Percentiles rank a stretch among this genome's conserved stretches.
These are phyloP conservation scores for Auriscalpium vulgare DNA, from an alignment of 768 basidiomycete species.

Conservation along the genomic window DNA sequence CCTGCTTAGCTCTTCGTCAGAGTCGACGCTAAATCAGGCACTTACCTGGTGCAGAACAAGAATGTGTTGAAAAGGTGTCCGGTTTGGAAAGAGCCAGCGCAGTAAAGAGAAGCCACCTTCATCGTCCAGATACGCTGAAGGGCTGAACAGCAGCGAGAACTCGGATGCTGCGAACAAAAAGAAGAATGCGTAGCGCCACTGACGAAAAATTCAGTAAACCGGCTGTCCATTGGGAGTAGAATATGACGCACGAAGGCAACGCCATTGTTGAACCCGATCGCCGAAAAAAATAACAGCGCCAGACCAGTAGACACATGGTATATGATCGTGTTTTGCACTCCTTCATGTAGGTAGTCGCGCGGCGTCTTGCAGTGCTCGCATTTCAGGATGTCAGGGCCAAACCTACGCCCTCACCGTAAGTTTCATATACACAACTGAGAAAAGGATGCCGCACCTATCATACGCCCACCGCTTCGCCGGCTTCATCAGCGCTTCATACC, in stretches of 20 bases:
- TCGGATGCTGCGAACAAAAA: slow-evolving; percentile 53
- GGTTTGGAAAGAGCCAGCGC: slow-evolving; percentile 42
- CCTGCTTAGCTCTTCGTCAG: not conserved
- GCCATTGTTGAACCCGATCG: slow-evolving; percentile 49
- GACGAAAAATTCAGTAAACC: slow-evolving; percentile 3
- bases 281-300: slow-evolving; percentile 53
- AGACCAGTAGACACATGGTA: slow-evolving; percentile 60
- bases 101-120: slow-evolving; percentile 20
- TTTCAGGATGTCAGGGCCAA: slow-evolving; percentile 61
- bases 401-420: slow-evolving; percentile 34
- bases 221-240: not conserved
- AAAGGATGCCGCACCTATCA: slow-evolving; percentile 48
- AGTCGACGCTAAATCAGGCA: not conserved
- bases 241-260: slow-evolving; percentile 51
- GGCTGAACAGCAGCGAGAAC: slow-evolving; percentile 55
- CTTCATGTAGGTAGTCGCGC: slow-evolving; percentile 61
- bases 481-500: slow-evolving; percentile 72
- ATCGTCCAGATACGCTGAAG: slow-evolving; percentile 33
- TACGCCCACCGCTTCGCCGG: slow-evolving; percentile 79
- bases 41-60: slow-evolving; percentile 57
- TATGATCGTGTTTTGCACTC: slow-evolving; percentile 51
- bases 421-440: not conserved
- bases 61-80: slow-evolving; percentile 71
- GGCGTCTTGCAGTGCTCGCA: slow-evolving; percentile 67
- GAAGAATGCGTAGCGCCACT: slow-evolving; percentile 83